phyloP scores from a whole-genome alignment of 495 filamentous ascomycete genomes.

The Hypoxylon subgilvum region DNA sequence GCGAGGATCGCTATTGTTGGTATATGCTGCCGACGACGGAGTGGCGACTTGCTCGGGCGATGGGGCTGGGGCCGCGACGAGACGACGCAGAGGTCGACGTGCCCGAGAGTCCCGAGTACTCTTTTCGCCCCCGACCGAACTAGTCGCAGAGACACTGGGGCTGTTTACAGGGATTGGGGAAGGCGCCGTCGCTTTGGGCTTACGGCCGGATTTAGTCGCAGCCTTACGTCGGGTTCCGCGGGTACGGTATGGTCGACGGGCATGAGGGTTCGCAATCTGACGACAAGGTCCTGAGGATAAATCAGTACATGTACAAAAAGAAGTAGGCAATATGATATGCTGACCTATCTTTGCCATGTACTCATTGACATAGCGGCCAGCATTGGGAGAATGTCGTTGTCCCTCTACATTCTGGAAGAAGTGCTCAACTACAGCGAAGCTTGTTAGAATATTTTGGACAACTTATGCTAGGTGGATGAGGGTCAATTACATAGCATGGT shows the following conservation, averaged over 20 bases:
- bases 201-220: too few relatives aligned
- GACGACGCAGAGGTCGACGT: too few relatives aligned
- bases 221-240: too few relatives aligned
- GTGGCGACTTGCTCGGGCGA: too few relatives aligned
- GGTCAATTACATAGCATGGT: conserved; percentile 50
- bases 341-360: conserved; percentile 38
- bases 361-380: conserved; percentile 29
- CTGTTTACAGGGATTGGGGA: background rate
- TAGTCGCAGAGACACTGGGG: too few relatives aligned
- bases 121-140: too few relatives aligned
- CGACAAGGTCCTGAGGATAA: background rate
- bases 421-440: conserved; percentile 48
- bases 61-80: too few relatives aligned
- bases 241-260: background rate
- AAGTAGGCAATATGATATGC: too few relatives aligned
- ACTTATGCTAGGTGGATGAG: background rate
- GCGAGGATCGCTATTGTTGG: background rate
- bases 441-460: conserved; percentile 12
- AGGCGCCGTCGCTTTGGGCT: too few relatives aligned
- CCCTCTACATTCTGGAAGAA: conserved; percentile 50
- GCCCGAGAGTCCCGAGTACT: too few relatives aligned
- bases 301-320: too few relatives aligned
- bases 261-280: background rate
- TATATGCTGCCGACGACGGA: background rate
- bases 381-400: conserved; percentile 43